Percentiles rank a stretch among this genome's conserved stretches.
phyloP scores from a whole-genome alignment of 331 rosid species.

The Erythrophleum ivorense region DNA sequence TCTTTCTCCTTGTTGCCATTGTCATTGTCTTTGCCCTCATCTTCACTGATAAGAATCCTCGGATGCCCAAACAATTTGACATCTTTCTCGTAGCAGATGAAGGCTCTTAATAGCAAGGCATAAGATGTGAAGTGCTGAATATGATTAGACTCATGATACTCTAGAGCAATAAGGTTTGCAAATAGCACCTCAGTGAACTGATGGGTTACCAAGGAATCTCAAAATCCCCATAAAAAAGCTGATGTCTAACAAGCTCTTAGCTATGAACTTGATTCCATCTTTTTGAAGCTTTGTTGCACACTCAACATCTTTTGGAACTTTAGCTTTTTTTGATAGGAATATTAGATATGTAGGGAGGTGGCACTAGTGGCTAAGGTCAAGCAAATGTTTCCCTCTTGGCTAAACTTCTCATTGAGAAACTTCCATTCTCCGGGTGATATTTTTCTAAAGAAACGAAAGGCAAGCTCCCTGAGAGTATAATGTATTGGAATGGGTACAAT shows the following conservation, averaged over 20 bases:
- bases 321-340: background rate
- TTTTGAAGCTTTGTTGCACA: slow-evolving; percentile 42
- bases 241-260: slow-evolving; percentile 53
- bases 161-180: slow-evolving; percentile 58
- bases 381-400: slow-evolving; percentile 59
- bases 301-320: background rate
- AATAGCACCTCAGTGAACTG: slow-evolving; percentile 43
- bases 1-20: slow-evolving; percentile 31
- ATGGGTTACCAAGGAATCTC: slow-evolving; percentile 48
- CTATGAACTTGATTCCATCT: slow-evolving; percentile 51
- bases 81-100: slow-evolving; percentile 41
- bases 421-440: slow-evolving; percentile 46
- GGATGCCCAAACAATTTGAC: slow-evolving; percentile 41
- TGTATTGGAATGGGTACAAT: slow-evolving; percentile 47
- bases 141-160: slow-evolving; percentile 33
- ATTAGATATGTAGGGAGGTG: slow-evolving; percentile 47
- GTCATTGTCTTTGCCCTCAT: background rate
- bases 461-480: slow-evolving; percentile 51
- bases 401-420: slow-evolving; percentile 34
- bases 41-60: slow-evolving; percentile 31
- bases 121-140: slow-evolving; percentile 53
- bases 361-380: slow-evolving; percentile 54
- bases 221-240: slow-evolving; percentile 52
- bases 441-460: slow-evolving; percentile 47
- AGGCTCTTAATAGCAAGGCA: slow-evolving; percentile 46